A percentile compares a stretch with the other conserved stretches of the same genome.
phyloP scores from a whole-genome alignment of 2,329 filamentous ascomycete genomes.

The Coniochaeta prunicola region DNA sequence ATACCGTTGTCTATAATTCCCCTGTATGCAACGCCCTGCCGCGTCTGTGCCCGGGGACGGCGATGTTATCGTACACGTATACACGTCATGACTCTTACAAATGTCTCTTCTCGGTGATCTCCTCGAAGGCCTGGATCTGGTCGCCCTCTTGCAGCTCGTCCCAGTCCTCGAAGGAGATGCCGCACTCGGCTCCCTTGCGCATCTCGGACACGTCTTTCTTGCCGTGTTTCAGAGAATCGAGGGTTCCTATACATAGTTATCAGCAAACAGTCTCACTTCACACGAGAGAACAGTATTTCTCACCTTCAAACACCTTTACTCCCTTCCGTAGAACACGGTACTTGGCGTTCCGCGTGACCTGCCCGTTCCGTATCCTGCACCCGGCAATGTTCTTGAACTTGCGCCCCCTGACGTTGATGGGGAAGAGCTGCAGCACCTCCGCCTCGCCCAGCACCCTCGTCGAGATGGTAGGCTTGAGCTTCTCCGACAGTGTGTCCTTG shows the following conservation, averaged over 20 bases:
- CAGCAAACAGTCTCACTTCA: conserved; percentile 4
- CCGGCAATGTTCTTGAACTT: conserved; percentile 73
- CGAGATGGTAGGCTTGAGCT: conserved; percentile 59
- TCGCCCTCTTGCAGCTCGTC: conserved; percentile 74
- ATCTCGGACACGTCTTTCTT: conserved; percentile 90
- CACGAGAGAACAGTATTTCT: conserved; percentile 21
- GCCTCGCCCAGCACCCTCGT: conserved; percentile 79
- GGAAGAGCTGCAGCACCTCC: conserved; percentile 75
- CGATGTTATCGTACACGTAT: conserved; percentile 1
- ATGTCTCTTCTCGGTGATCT: conserved; percentile 62
- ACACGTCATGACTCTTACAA: conserved; percentile 28
- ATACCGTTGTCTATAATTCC: neutral
- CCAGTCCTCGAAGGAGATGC: conserved; percentile 77
- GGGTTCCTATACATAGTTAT: conserved; percentile 48
- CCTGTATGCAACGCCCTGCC: neutral
- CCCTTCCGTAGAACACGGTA: conserved; percentile 67
- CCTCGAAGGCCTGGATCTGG: conserved; percentile 81
- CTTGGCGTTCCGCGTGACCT: conserved; percentile 54
- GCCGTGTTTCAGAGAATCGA: conserved; percentile 78
- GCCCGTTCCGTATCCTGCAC: conserved; percentile 77
- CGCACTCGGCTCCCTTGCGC: conserved; percentile 90
- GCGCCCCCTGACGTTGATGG: conserved; percentile 70
- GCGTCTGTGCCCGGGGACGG: neutral
- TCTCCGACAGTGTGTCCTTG: conserved; percentile 58
- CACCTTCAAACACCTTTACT: conserved; percentile 74